Evolutionary conservation across 2,329 filamentous ascomycete genomes (phyloP).

Genomic region (Macroventuria anomochaeta): DNA sequence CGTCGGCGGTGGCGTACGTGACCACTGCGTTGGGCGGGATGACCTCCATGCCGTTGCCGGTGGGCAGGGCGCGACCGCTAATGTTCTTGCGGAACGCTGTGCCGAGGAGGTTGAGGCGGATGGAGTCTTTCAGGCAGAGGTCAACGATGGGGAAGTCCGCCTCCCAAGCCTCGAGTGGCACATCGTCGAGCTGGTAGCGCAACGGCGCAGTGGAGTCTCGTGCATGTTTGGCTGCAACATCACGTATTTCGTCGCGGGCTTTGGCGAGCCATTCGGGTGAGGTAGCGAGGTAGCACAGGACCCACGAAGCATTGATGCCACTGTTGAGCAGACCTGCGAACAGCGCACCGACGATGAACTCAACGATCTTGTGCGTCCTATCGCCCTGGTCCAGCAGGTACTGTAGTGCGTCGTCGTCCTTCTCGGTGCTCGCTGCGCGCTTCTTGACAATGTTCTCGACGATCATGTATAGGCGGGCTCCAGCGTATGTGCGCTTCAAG

Average conservation of each 20-base stretch:
- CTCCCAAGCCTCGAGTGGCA: conserved; percentile 64
- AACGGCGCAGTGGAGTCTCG: conserved; percentile 44
- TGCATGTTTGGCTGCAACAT: conserved; percentile 54
- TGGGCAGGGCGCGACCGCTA: conserved; percentile 53
- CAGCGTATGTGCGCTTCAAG: conserved; percentile 54
- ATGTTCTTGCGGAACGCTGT: conserved; percentile 61
- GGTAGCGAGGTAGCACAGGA: conserved; percentile 46
- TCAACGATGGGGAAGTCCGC: conserved; percentile 61
- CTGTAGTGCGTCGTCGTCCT: conserved; percentile 61
- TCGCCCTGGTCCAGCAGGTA: conserved; percentile 60
- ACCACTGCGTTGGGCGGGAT: conserved; percentile 59
- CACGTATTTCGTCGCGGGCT: conserved; percentile 57
- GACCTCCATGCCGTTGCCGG: conserved; percentile 55
- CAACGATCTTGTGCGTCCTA: conserved; percentile 53
- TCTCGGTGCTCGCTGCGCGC: conserved; percentile 51
- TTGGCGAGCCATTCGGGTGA: conserved; percentile 54
- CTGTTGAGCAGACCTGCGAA: conserved; percentile 66
- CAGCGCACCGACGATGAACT: conserved; percentile 60
- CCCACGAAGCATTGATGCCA: conserved; percentile 62
- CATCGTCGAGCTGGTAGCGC: conserved; percentile 49
- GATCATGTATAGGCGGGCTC: conserved; percentile 57
- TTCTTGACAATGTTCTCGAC: conserved; percentile 58
- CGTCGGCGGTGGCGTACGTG: conserved; percentile 55
- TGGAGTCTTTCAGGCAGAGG: conserved; percentile 60
- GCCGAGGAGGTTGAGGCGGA: conserved; percentile 59